Base-by-base conservation (phyloP, 2,329 filamentous ascomycete genomes). In the Monilinia fructicola region DNA sequence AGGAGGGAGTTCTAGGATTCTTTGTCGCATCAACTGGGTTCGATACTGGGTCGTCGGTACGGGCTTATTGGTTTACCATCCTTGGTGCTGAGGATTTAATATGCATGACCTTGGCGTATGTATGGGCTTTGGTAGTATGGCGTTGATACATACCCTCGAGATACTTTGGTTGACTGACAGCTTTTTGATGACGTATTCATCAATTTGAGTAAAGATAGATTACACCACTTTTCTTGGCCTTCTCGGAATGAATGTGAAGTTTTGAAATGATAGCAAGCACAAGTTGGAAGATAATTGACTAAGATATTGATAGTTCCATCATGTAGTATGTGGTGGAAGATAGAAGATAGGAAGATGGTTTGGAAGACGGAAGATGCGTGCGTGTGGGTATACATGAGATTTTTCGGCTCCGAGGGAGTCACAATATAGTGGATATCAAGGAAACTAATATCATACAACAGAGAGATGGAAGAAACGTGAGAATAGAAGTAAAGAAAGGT, bases 1-100 rank as follows among this genome's bases (percentile, higher is more conserved):
- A n/a, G 40, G 64, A 60, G 40, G 61, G 64, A 65, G 64, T 65
- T 53, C 26, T 60, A 16, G 64, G 63, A 60, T 38, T 44, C 53
- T 35, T 38, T 21, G 16, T 50, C 50, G n/a, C 44, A 26, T 50
- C 23, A 38, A 18, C 21, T 18, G 44, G 58, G n/a, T 46, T 31
- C 38, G 14, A 35, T 23, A 59, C 4, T 38, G 31, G 31, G 31
- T 61, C 14, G 2, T 50, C 9, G 11, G 28, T 38, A 61, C 28
- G 38, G 5, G 38, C 23, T 26, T 26, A 50, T 9, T 26, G 38
- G 31, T 38, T 26, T 14, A 50, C 38, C 31, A 18, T 38, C 38
- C 31, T 23, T 38, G 12, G 26, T 46, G 14, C n/a, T 50, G 28
- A 44, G 11, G n/a, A 21, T 50, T 50, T 50, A 16, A 4, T 38